Conservation (phyloP, 441 rosid species). For the Macaranga tanarius region DNA sequence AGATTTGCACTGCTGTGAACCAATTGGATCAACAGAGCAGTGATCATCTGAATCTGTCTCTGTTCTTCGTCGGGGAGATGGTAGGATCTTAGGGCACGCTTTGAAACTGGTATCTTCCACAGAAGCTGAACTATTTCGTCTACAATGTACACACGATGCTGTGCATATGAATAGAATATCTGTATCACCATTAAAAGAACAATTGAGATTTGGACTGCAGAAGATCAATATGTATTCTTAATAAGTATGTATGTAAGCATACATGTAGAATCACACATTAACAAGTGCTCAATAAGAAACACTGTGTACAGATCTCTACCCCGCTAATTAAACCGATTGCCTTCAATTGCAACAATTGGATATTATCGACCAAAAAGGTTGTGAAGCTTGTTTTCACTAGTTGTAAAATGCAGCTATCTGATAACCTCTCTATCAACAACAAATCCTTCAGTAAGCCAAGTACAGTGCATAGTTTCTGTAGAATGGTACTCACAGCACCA, state of each 20-base stretch:
- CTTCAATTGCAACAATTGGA: conserved; percentile 96
- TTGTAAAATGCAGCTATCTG: conserved; percentile 98
- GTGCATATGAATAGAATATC: conserved; percentile 87
- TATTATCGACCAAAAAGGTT: conserved; percentile 92
- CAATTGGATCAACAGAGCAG: conserved; percentile 93
- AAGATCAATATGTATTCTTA: conserved; percentile 3
- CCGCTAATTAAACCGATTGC: conserved; percentile 80
- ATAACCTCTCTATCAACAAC: conserved; percentile 79
- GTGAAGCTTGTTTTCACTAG: conserved; percentile 84
- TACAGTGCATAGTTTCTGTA: conserved; percentile 94
- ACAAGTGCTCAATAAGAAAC: conserved; percentile 24
- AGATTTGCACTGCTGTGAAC: conserved; percentile 90
- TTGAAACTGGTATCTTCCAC: conserved; percentile 90
- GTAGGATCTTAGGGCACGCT: conserved; percentile 80
- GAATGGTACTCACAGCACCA: conserved; percentile 69
- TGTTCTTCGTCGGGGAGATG: conserved; percentile 98
- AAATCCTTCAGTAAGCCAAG: conserved; percentile 92
- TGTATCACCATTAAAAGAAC: conserved; percentile 40
- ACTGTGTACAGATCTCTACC: conserved; percentile 48
- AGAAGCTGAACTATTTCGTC: conserved; percentile 90
- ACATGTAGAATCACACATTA: conserved; percentile 13
- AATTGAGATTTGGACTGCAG: conserved; percentile 9
- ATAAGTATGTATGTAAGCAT: conserved; percentile 7
- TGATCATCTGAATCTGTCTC: conserved; percentile 95
- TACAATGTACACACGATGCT: conserved; percentile 80